phyloP scores from a whole-genome alignment of 176 grass and related monocot species.

The Triticum timopheevii region DNA sequence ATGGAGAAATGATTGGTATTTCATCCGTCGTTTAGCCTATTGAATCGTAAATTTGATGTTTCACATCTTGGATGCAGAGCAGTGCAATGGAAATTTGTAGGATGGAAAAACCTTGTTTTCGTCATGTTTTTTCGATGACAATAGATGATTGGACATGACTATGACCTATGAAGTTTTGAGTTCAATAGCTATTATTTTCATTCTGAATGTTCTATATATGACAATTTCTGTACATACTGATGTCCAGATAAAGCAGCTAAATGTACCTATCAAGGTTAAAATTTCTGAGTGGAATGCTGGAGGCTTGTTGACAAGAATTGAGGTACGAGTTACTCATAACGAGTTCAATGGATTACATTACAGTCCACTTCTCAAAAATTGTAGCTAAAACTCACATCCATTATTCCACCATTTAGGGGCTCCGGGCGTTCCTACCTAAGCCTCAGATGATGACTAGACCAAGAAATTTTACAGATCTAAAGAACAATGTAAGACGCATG shows the following conservation, averaged over 20 bases:
- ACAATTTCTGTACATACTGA: conserved; percentile 6
- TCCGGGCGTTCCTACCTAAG: conserved; percentile 93
- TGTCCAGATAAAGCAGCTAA: conserved; percentile 78
- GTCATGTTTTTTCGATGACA: background rate
- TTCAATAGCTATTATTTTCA: background rate
- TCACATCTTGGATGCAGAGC: background rate
- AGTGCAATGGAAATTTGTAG: background rate
- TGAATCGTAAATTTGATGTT: background rate
- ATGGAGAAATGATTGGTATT: background rate
- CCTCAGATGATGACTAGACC: conserved; percentile 71
- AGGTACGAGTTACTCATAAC: conserved; percentile 37
- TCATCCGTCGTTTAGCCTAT: background rate
- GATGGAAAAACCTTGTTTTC: background rate
- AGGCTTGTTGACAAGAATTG: conserved; percentile 83
- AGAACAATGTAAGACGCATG: conserved; percentile 56
- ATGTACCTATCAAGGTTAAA: conserved; percentile 80
- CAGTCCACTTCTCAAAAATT: conserved; percentile 2
- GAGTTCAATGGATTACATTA: conserved; percentile 7
- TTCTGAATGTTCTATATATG: background rate
- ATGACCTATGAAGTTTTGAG: background rate
- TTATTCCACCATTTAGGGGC: conserved; percentile 45
- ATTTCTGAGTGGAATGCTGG: conserved; percentile 87
- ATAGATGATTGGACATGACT: background rate
- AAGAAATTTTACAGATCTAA: conserved; percentile 75
- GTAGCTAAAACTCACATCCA: background rate